These are phyloP conservation scores for Globisporangium cystogenes DNA, from an alignment of 352 stramenopile genomes.

Conservation along the genomic window DNA sequence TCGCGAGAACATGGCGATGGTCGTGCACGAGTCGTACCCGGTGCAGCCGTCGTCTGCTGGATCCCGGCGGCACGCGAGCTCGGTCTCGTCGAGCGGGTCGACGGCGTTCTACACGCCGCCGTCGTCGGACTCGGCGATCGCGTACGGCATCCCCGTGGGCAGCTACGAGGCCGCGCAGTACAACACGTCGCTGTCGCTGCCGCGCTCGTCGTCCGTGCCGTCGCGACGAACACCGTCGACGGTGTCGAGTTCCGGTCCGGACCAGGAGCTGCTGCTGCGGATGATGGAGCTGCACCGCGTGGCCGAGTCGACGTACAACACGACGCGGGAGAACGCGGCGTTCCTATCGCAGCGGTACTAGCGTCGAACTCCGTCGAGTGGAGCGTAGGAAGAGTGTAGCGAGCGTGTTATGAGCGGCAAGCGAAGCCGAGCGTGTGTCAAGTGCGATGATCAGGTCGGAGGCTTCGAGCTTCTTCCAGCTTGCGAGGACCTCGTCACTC, in stretches of 20 bases:
- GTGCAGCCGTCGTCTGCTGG: not conserved
- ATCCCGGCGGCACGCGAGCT: not conserved
- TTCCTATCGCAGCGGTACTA: conserved; percentile 22
- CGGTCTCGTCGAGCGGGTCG: not conserved
- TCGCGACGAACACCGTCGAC: conserved; percentile 12
- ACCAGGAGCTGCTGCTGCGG: conserved; percentile 18
- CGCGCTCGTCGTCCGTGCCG: conserved; percentile 4
- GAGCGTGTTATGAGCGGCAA: too few relatives aligned
- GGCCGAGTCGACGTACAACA: conserved; percentile 44
- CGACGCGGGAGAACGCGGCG: conserved; percentile 39
- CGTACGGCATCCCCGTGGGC: conserved; percentile 2
- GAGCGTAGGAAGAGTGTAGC: too few relatives aligned
- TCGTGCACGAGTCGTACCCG: conserved; percentile 4
- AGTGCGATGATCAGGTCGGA: too few relatives aligned
- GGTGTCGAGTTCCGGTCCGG: not conserved
- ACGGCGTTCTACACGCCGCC: conserved; percentile 8
- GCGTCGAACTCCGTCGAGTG: too few relatives aligned
- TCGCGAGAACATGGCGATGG: conserved; percentile 7
- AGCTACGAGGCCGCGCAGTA: conserved; percentile 5
- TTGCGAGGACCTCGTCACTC: too few relatives aligned
- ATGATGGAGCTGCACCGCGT: conserved; percentile 50
- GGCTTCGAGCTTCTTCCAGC: too few relatives aligned
- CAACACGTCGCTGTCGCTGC: not conserved
- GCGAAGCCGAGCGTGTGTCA: too few relatives aligned
- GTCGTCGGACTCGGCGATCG: conserved; percentile 1